Evolutionary conservation across 1,284 basidiomycete species (phyloP).

Genomic region (Cutaneotrichosporon spelunceum): DNA sequence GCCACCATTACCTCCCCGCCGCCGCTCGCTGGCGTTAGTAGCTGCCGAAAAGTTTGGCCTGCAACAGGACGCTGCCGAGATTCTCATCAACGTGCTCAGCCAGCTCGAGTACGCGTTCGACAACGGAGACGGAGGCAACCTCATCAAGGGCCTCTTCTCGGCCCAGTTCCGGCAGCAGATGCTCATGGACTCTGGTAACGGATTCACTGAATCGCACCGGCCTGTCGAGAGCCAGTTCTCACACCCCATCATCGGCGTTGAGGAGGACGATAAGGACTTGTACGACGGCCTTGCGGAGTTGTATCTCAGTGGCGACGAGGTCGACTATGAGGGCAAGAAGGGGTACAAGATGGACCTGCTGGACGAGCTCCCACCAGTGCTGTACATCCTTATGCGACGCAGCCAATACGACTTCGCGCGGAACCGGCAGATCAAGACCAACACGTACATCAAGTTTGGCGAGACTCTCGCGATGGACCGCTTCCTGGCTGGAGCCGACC

Average conservation of each 20-base stretch:
- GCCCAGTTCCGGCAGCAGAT: slow-evolving; percentile 79
- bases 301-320: slow-evolving; percentile 79
- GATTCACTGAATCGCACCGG: slow-evolving; percentile 53
- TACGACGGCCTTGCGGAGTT: slow-evolving; percentile 84
- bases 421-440: slow-evolving; percentile 83
- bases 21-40: slow-evolving; percentile 20
- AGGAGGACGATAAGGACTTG: slow-evolving; percentile 73
- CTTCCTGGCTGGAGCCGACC: slow-evolving; percentile 74
- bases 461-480: slow-evolving; percentile 88
- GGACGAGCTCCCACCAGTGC: slow-evolving; percentile 77
- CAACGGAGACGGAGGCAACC: slow-evolving; percentile 52
- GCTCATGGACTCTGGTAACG: slow-evolving; percentile 53
- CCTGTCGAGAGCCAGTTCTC: slow-evolving; percentile 86
- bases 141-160: slow-evolving; percentile 85
- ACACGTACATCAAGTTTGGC: slow-evolving; percentile 87
- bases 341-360: slow-evolving; percentile 84
- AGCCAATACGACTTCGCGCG: slow-evolving; percentile 81
- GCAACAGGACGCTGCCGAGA: slow-evolving; percentile 97
- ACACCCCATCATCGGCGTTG: slow-evolving; percentile 88
- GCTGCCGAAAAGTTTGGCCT: slow-evolving; percentile 58
- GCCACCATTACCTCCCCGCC: slow-evolving; percentile 14
- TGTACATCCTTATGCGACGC: slow-evolving; percentile 95
- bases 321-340: slow-evolving; percentile 82
- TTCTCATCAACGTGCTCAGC: slow-evolving; percentile 98
- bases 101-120: slow-evolving; percentile 92